These are phyloP conservation scores for Fraxinus velutina DNA, from an alignment of 305 asterid species.

Conservation along the genomic window DNA sequence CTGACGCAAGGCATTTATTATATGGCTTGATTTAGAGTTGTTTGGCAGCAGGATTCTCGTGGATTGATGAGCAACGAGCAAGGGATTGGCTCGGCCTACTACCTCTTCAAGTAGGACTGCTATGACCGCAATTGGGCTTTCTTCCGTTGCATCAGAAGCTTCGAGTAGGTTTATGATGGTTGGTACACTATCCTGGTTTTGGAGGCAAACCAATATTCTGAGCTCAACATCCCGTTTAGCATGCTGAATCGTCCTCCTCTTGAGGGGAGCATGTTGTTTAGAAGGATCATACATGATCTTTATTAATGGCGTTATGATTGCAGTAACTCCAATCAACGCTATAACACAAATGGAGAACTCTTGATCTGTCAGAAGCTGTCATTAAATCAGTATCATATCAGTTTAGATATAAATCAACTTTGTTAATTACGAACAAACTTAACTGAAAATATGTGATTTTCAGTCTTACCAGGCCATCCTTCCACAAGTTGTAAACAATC, in stretches of 20 bases:
- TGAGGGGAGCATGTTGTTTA: constrained; percentile 26
- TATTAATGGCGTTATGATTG: constrained; percentile 55
- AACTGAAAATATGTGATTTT: neutral
- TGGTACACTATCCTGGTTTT: constrained; percentile 54
- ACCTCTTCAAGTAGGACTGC: constrained; percentile 65
- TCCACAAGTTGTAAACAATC: constrained; percentile 53
- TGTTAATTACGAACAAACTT: neutral
- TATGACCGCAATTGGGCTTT: constrained; percentile 55
- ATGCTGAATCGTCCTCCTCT: constrained; percentile 61
- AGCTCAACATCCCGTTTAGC: constrained; percentile 46
- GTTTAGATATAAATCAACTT: neutral
- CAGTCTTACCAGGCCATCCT: constrained; percentile 44
- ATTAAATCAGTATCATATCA: neutral
- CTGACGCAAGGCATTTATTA: constrained; percentile 38
- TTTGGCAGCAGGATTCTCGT: constrained; percentile 30
- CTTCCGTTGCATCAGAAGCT: constrained; percentile 56
- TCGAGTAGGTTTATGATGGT: constrained; percentile 57
- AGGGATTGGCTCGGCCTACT: constrained; percentile 54
- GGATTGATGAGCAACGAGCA: constrained; percentile 70
- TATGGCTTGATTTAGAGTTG: constrained; percentile 32
- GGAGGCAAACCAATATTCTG: constrained; percentile 54
- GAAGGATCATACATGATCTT: constrained; percentile 47
- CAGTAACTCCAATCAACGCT: constrained; percentile 51
- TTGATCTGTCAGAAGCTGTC: constrained; percentile 47
- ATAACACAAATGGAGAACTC: constrained; percentile 56